phyloP scores from a whole-genome alignment of 2,329 filamentous ascomycete species.

The Colletotrichum musicola region DNA sequence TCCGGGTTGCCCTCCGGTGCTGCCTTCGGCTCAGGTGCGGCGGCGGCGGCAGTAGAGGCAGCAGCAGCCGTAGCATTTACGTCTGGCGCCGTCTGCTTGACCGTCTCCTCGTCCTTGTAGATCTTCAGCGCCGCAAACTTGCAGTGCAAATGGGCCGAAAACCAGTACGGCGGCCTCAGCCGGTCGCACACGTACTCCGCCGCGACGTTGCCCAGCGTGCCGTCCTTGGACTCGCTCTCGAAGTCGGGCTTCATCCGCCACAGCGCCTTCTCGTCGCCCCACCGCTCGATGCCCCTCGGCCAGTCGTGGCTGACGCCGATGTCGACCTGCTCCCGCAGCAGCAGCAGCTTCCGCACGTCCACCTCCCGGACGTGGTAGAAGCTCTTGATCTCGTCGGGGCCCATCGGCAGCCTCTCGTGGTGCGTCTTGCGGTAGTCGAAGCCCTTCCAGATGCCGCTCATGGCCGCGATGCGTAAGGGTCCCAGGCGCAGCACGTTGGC shows the following conservation, averaged over 20 bases:
- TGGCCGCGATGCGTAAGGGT: constrained; percentile 85
- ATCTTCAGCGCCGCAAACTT: constrained; percentile 80
- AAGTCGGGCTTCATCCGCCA: constrained; percentile 83
- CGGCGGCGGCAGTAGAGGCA: not conserved
- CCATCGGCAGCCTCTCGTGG: constrained; percentile 88
- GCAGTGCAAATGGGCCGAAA: constrained; percentile 92
- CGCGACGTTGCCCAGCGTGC: constrained; percentile 82
- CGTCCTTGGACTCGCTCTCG: constrained; percentile 78
- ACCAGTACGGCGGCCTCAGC: constrained; percentile 88
- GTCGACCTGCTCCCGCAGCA: constrained; percentile 88
- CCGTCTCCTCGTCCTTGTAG: constrained; percentile 59
- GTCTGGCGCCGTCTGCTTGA: constrained; percentile 2
- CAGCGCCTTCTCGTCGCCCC: constrained; percentile 76
- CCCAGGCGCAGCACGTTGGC: constrained; percentile 90
- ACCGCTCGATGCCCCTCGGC: constrained; percentile 85
- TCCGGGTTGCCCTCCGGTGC: constrained; percentile 33
- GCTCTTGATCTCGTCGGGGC: constrained; percentile 77
- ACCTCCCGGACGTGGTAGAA: constrained; percentile 93
- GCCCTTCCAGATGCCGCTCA: constrained; percentile 96
- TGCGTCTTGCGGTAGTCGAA: constrained; percentile 89
- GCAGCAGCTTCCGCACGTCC: constrained; percentile 89
- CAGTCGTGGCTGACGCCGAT: constrained; percentile 96
- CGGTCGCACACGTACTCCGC: constrained; percentile 85
- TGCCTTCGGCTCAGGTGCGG: constrained; percentile 10
- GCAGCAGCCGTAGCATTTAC: constrained; percentile 17